Percentiles rank a stretch among this genome's conserved stretches.
Evolutionary conservation across 371 early-diverging fungal species (phyloP).

Genomic region (Sporodiniella umbellata): DNA sequence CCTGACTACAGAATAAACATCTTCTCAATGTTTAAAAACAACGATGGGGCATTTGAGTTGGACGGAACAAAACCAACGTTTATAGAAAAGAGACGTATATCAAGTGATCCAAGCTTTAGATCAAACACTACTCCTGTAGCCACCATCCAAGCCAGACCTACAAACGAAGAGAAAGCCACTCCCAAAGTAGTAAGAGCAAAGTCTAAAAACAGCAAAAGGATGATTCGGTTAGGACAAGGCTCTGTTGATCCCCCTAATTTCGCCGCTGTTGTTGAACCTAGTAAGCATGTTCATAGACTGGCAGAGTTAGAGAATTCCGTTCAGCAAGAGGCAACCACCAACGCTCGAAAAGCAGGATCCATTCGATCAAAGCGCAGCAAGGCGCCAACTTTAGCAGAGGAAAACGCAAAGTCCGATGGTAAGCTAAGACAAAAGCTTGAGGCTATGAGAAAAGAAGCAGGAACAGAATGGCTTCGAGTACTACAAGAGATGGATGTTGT

Average conservation of each 20-base stretch:
- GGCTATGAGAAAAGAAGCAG: slow-evolving; percentile 61
- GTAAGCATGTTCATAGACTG: slow-evolving; percentile 40
- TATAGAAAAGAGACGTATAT: slow-evolving; percentile 43
- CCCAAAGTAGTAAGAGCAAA: slow-evolving; percentile 24
- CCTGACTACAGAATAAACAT: slow-evolving; percentile 56
- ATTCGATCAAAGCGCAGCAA: slow-evolving; percentile 31
- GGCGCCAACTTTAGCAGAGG: slow-evolving; percentile 15
- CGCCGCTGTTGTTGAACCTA: slow-evolving; percentile 8
- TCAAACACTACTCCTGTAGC: slow-evolving; percentile 17
- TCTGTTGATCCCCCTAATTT: slow-evolving; percentile 9
- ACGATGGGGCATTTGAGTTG: slow-evolving; percentile 47
- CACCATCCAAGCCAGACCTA: slow-evolving; percentile 4
- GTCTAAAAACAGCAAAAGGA: slow-evolving; percentile 30
- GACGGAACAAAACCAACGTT: slow-evolving; percentile 58
- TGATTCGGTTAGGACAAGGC: slow-evolving; percentile 28
- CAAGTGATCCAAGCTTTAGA: not conserved
- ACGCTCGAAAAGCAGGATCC: slow-evolving; percentile 22
- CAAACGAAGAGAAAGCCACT: not conserved
- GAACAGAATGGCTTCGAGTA: slow-evolving; percentile 61
- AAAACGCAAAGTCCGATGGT: slow-evolving; percentile 17
- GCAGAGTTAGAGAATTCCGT: slow-evolving; percentile 41
- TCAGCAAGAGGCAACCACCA: slow-evolving; percentile 17
- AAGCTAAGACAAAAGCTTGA: slow-evolving; percentile 54
- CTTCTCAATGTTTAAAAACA: slow-evolving; percentile 47
- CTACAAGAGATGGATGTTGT: slow-evolving; percentile 55